These are phyloP conservation scores for Myxozyma mucilagina DNA, from an alignment of 805 yeast genomes.

Conservation along the genomic window DNA sequence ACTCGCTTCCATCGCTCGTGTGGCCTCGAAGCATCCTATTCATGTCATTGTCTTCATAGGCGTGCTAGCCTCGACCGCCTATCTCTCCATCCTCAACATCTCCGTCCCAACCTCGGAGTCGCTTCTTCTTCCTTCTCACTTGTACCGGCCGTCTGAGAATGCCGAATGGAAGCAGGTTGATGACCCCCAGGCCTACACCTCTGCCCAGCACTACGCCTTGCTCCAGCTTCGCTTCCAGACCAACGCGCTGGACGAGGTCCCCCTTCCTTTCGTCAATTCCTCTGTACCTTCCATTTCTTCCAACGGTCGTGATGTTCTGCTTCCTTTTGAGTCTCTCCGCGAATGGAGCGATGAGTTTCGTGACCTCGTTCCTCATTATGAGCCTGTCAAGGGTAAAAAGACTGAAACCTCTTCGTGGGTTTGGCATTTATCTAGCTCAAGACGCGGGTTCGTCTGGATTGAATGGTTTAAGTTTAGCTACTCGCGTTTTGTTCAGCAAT, in stretches of 20 bases:
- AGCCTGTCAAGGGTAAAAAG: constrained; percentile 1
- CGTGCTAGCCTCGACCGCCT: constrained; percentile 75
- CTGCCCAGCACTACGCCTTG: constrained; percentile 51
- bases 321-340: constrained; percentile 35
- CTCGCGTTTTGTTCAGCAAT: constrained; percentile 38
- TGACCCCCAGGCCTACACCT: constrained; percentile 45
- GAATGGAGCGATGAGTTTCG: constrained; percentile 37
- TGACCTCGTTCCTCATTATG: constrained; percentile 23
- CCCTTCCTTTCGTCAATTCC: constrained; percentile 18
- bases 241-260: constrained; percentile 41
- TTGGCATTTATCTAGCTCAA: constrained; percentile 49
- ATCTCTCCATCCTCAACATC: constrained; percentile 57
- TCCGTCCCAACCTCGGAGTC: constrained; percentile 38
- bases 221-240: constrained; percentile 61
- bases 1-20: constrained; percentile 24
- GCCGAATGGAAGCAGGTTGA: constrained; percentile 53
- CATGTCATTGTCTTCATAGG: constrained; percentile 76
- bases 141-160: constrained; percentile 43
- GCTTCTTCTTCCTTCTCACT: constrained; percentile 29
- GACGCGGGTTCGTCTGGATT: constrained; percentile 41
- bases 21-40: constrained; percentile 57
- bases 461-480: constrained; percentile 42
- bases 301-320: constrained; percentile 44
- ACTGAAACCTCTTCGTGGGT: constrained; percentile 40
- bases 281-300: constrained; percentile 9